Percentiles rank a stretch among this genome's conserved stretches.
phyloP scores from a whole-genome alignment of 768 basidiomycete species.

The Suillus lakei region DNA sequence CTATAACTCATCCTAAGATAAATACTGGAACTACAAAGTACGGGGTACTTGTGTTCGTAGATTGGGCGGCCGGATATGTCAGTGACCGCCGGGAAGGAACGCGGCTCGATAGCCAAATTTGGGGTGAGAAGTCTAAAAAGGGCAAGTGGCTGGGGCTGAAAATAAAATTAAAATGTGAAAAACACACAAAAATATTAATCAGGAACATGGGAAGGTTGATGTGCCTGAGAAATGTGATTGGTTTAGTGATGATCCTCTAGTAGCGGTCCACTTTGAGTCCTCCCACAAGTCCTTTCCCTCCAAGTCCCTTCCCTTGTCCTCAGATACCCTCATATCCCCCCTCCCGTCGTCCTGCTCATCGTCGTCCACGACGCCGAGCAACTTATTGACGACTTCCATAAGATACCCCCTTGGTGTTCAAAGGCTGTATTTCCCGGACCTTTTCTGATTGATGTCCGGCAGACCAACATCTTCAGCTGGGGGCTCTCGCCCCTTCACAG shows the following conservation, averaged over 20 bases:
- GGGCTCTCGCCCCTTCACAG: constrained; percentile 32
- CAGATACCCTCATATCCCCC: constrained; percentile 20
- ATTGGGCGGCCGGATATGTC: constrained; percentile 19
- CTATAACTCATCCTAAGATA: constrained; percentile 23
- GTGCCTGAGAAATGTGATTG: constrained; percentile 42
- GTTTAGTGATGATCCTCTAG: constrained; percentile 35
- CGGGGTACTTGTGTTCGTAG: background rate
- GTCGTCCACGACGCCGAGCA: constrained; percentile 13
- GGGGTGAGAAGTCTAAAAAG: background rate
- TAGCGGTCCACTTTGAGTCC: constrained; percentile 32
- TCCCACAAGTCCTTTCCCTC: constrained; percentile 34
- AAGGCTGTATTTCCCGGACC: background rate
- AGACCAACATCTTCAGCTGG: constrained; percentile 37
- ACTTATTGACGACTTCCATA: constrained; percentile 8
- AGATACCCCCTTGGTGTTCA: background rate
- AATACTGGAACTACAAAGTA: background rate
- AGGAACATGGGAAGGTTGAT: constrained; percentile 36
- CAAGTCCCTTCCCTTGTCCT: constrained; percentile 20
- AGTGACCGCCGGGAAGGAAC: constrained; percentile 11
- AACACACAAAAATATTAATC: constrained; percentile 24
- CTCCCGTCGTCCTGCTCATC: constrained; percentile 8
- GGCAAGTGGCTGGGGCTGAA: background rate
- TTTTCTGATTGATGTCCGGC: constrained; percentile 26
- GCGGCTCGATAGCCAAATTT: constrained; percentile 13
- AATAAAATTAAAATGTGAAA: constrained; percentile 14